phyloP scores from a whole-genome alignment of 2,329 filamentous ascomycete genomes.

The Calonectria pseudoreteaudii region DNA sequence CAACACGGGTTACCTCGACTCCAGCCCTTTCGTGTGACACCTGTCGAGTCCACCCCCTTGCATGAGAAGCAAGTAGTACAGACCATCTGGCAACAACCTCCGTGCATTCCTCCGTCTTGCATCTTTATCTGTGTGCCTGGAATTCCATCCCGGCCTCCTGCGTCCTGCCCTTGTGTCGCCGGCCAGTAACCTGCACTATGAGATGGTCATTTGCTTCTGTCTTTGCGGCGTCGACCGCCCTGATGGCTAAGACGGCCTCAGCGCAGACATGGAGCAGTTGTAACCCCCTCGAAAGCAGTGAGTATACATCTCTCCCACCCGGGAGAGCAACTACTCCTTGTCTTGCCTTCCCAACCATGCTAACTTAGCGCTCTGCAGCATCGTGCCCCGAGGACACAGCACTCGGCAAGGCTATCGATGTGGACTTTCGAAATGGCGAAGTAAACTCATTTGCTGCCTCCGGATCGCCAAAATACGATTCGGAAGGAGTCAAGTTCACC shows the following conservation, averaged over 20 bases:
- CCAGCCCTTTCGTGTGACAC: conserved; percentile 2
- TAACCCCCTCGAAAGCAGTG: conserved; percentile 53
- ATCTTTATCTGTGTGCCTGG: neutral
- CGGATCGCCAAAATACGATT: conserved; percentile 78
- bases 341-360: neutral
- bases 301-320: conserved; percentile 18
- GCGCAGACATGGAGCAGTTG: conserved; percentile 56
- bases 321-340: neutral
- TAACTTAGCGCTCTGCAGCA: conserved; percentile 47
- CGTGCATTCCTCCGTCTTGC: neutral
- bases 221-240: conserved; percentile 34
- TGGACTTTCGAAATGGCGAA: conserved; percentile 83
- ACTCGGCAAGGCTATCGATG: conserved; percentile 82
- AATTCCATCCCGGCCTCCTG: neutral
- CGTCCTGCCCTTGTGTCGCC: neutral
- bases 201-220: conserved; percentile 33
- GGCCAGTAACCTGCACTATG: conserved; percentile 34
- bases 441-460: conserved; percentile 83
- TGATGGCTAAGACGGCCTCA: conserved; percentile 41
- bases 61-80: neutral
- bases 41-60: neutral
- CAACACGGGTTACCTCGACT: conserved; percentile 5
- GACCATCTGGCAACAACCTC: neutral
- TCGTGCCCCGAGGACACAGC: conserved; percentile 82
- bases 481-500: conserved; percentile 84